Conservation (phyloP, 73 alveolate genomes). For the Diophrys sp. region DNA sequence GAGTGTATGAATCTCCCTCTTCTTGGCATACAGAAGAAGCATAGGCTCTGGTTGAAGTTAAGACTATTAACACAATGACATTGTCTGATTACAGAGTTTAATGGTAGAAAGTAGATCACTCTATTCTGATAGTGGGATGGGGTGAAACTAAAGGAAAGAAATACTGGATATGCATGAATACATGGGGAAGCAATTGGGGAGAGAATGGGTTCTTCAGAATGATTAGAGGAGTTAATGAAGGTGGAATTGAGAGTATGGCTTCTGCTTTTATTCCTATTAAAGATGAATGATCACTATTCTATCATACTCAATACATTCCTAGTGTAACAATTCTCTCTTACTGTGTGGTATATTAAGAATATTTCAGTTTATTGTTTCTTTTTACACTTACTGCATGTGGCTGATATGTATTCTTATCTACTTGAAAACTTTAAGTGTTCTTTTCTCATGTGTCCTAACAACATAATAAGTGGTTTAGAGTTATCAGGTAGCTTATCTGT, state of each 20-base stretch:
- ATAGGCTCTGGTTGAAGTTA: background rate
- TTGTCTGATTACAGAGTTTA: conserved; percentile 44
- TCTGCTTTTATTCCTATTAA: conserved; percentile 35
- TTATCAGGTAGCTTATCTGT: no score
- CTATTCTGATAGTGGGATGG: conserved; percentile 78
- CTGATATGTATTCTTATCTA: no score
- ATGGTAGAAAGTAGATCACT: conserved; percentile 64
- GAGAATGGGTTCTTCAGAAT: conserved; percentile 79
- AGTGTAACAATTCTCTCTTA: no score
- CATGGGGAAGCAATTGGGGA: conserved; percentile 90
- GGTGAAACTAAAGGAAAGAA: conserved; percentile 77
- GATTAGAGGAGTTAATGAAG: conserved; percentile 75
- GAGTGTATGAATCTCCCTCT: conserved; percentile 51
- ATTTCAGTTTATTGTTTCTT: no score
- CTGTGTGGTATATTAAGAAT: no score
- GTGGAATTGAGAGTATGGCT: conserved; percentile 71
- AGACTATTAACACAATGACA: conserved; percentile 18
- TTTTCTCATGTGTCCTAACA: no score
- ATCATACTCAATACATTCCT: no score
- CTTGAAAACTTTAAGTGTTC: no score
- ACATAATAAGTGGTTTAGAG: no score
- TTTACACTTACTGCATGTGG: no score
- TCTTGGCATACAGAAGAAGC: background rate
- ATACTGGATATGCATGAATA: conserved; percentile 83
- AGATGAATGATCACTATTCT: conserved; percentile 1